A percentile compares a stretch with the other conserved stretches of the same genome.
These are phyloP conservation scores for Camellia japonica DNA, from an alignment of 148 eudicot species.

Conservation along the genomic window DNA sequence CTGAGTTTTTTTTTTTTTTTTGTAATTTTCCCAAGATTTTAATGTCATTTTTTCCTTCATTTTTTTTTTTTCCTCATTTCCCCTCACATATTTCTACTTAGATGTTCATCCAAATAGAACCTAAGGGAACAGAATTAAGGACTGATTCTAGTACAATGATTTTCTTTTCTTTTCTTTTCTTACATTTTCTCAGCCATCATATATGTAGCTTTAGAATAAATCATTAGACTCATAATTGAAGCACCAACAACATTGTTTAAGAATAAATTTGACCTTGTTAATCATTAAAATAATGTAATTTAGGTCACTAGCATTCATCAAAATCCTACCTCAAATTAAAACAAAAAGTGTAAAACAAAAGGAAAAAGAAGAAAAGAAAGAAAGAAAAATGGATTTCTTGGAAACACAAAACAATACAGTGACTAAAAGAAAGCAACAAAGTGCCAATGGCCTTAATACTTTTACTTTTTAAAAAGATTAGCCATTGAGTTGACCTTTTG, in stretches of 20 bases:
- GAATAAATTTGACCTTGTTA: background rate
- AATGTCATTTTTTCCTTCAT: no score
- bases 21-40: no score
- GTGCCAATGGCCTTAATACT: background rate
- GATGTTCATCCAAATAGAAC: no score
- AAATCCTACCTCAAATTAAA: background rate
- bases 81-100: no score
- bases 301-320: no score
- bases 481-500: no score
- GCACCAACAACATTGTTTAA: background rate
- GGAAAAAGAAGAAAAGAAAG: background rate
- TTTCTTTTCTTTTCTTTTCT: background rate
- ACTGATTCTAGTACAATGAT: background rate
- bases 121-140: background rate
- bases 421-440: background rate
- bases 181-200: background rate
- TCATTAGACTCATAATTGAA: background rate
- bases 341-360: background rate
- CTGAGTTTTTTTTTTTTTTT: no score
- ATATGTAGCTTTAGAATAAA: background rate
- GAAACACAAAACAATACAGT: background rate
- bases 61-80: no score
- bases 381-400: background rate
- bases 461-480: conserved; percentile 8
- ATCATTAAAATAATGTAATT: background rate